A percentile compares a stretch with the other conserved stretches of the same genome.
phyloP scores from a whole-genome alignment of 352 stramenopile genomes.

The Globisporangium canariense region DNA sequence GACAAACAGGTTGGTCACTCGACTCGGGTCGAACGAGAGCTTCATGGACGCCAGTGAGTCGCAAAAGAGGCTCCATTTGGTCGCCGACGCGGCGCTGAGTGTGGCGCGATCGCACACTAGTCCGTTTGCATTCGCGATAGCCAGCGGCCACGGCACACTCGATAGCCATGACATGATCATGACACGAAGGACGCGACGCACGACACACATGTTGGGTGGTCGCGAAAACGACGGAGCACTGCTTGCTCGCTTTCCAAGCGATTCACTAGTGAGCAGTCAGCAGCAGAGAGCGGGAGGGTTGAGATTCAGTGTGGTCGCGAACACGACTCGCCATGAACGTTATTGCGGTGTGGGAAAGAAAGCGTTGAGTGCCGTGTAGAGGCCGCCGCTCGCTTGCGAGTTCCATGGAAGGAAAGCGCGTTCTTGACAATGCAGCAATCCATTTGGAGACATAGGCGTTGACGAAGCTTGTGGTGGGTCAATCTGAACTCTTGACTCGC shows the following conservation, averaged over 20 bases:
- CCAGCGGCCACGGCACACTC: neutral
- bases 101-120: slow-evolving; percentile 23
- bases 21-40: slow-evolving; percentile 32
- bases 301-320: neutral
- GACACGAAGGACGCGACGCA: neutral
- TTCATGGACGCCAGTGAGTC: slow-evolving; percentile 13
- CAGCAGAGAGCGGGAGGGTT: neutral
- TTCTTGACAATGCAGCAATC: slow-evolving; percentile 4
- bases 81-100: slow-evolving; percentile 25
- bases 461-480: neutral
- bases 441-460: neutral
- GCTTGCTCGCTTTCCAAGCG: slow-evolving; percentile 1
- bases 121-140: neutral
- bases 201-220: neutral
- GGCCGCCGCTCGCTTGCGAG: neutral
- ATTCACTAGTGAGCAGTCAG: slow-evolving; percentile 4
- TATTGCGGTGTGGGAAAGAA: neutral
- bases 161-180: neutral
- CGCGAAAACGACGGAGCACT: neutral
- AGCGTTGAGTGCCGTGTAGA: neutral
- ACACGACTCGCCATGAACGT: neutral
- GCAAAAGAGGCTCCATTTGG: slow-evolving; percentile 34
- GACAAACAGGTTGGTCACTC: slow-evolving; percentile 31
- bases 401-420: slow-evolving; percentile 6
- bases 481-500: neutral